Percentiles rank a stretch among this genome's conserved stretches.
Evolutionary conservation across 106 monocot genomes (phyloP).

Genomic region (Allium cepa): DNA sequence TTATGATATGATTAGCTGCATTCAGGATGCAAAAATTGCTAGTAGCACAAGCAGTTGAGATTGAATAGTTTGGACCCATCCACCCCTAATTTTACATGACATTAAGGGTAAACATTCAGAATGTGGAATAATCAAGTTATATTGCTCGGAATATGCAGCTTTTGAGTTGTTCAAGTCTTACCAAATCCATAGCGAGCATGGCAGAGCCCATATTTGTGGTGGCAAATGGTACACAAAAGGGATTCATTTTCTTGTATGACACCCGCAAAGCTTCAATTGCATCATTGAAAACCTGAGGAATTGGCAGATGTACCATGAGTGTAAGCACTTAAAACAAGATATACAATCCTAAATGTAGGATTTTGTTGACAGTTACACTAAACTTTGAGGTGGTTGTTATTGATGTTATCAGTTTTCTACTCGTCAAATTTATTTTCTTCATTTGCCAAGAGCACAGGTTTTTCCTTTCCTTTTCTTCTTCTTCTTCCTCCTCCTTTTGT

Average conservation of each 20-base stretch:
- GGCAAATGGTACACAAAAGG: constrained; percentile 77
- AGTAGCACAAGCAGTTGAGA: constrained; percentile 75
- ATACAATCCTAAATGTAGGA: too few species aligned
- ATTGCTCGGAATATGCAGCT: not conserved
- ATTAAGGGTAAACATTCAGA: not conserved
- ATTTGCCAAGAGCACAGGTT: too few species aligned
- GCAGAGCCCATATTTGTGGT: constrained; percentile 84
- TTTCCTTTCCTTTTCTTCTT: too few species aligned
- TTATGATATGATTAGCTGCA: constrained; percentile 72
- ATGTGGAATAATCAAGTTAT: not conserved
- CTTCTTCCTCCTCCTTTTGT: too few species aligned
- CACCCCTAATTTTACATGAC: constrained; percentile 35
- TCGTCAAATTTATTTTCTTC: too few species aligned
- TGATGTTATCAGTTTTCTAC: too few species aligned
- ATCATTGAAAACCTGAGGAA: constrained; percentile 59
- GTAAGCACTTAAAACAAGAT: too few species aligned
- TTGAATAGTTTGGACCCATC: constrained; percentile 83
- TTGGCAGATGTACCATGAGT: not conserved
- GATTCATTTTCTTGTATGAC: constrained; percentile 79
- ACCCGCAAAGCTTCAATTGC: constrained; percentile 72
- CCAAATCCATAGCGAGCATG: constrained; percentile 83
- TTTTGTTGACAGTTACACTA: too few species aligned
- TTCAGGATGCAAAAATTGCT: constrained; percentile 80
- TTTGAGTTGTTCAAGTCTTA: not conserved
- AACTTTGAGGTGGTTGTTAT: too few species aligned